Evolutionary conservation across 2,329 filamentous ascomycete genomes (phyloP), one percentile per base, ranked within the genome.

Genomic region (Tricladium varicosporioides): DNA sequence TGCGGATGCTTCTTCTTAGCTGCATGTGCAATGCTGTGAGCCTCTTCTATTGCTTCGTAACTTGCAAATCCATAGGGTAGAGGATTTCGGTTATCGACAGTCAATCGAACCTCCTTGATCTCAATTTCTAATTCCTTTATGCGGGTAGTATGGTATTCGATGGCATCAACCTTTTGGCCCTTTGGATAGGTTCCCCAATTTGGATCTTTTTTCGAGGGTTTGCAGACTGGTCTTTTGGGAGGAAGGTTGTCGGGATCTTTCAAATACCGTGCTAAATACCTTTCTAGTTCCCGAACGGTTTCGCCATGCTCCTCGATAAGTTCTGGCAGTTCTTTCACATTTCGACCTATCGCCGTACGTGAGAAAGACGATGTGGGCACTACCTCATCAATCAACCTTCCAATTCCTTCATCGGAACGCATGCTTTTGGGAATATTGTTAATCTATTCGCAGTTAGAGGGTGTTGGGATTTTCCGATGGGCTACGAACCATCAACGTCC

Each of bases 41-140:
- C 91, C 65, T 96, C 90, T 57, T 86, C 81, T 54, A 99, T 95
- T 44, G 87, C 87, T 44, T 93, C 86, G 75, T 94, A 99, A 66
- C 91, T 97, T 8, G 93, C 92, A 70, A 99, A 99, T 0, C 94
- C 94, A 69, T 92, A 99, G 0, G 91, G 81, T 81, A 96, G 88
- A 14, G 92, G 88, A 70, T 93, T 91, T 50, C 92, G 86, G 71
- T 87, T 91, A 73, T 97, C 93, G 7, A 99, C 86, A 1, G 85
- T 86, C 42, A 85, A 81, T 11, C 94, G 85, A 1, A 92, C 88
- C 61, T 94, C 85, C 69, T 89, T 91, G 73, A 99, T 92, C 69
- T 95, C 84, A 10, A 85, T 73, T 71, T 97, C 93, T 36, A 99
- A 80, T 48, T 87, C 81, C 64, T 86, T 85, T 69, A 99, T 97